Evolutionary conservation across 2,329 filamentous ascomycete genomes (phyloP), one percentile per base, ranked within the genome.

Genomic region (Sporothrix curviconia): DNA sequence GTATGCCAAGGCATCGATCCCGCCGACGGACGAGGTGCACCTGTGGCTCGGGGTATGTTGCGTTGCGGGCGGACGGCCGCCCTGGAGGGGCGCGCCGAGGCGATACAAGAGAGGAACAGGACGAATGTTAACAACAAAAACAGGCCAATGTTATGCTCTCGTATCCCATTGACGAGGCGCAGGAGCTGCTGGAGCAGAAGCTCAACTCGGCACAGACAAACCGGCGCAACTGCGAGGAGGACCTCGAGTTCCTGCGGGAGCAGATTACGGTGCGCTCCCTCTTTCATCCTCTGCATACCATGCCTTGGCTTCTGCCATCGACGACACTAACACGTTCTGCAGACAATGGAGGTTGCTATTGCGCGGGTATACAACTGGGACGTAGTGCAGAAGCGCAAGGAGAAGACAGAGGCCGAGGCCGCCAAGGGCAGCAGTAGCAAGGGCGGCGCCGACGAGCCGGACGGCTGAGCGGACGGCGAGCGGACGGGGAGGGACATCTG

Each of bases 331-430:
- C 60, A 59, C 17, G 14, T 42, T 7, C 7, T 58, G n/a, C 64
- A 95, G 90, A 96, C 92, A 0, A 86, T 99, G 78, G 94, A 99
- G 73, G 94, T 99, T 34, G 94, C 94, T 4, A 91, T 92, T 40
- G 94, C 94, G 22, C 82, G 94, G 63, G 92, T 99, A n/a, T 97
- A 99, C 74, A 99, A 99, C 73, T 97, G 94, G 92, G 94, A 99
- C 68, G 91, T 99, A 4, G 90, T 92, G 43, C 89, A 96, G 77
- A 90, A 95, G 74, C 81, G 94, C 65, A 96, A 96, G 77, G 91
- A 96, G 60, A 94, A 91, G 71, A 78, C 74, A 3, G 85, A 87
- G 39, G 81, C 76, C 53, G 72, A 73, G 59, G 70, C 52, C 25
- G 44, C 69, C 59, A 72, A 72, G 49, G 67, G 67, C 44, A 74